Evolutionary conservation across 371 early-diverging fungal genomes (phyloP), one percentile per base, ranked within the genome.

Genomic region (Catenaria anguillulae): DNA sequence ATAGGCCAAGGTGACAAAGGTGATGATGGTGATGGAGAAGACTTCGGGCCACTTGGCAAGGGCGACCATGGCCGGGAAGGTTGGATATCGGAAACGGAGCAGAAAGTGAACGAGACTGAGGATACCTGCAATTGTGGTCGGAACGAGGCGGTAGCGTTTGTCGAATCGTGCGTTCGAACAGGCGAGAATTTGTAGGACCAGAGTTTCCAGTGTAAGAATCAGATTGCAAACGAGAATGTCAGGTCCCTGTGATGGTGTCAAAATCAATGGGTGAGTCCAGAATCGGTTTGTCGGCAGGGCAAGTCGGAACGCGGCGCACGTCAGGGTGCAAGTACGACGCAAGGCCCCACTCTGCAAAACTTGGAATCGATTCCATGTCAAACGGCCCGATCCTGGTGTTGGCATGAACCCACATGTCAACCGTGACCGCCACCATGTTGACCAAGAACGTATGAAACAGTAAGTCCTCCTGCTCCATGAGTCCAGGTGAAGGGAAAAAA

Each of bases 291-390:
- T 40, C 10, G 17, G 17, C 5, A 40, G 10, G 17, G 17, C 5
- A 40, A 40, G 17, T 10, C 5, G 17, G 40, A 17, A 40, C 17
- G 10, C 40, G 40, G 17, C 17, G 17, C 17, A 40, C 40, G 40
- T 33, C 55, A 5, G 72, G 67, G 23, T 69, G 66, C 40, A 72
- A 68, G 56, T 73, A 68, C 42, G 67, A 64, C 55, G 70, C 46
- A 42, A 73, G 60, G 8, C 71, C 70, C 73, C 73, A 72, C 33
- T 73, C 73, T 36, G 72, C 60, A 62, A 73, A 62, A 24, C 62
- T 70, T 12, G 31, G 58, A 5, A 17, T 17, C 10, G 29, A 10
- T 58, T 36, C 40, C 36, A 33, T 13, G 42, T 24, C 15, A 17
- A 13, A 23, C 36, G 5, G 58, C 24, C 12, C 10, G 5, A 12